Conservation (phyloP, 2,329 filamentous ascomycete species). For the Fusarium clavum region DNA sequence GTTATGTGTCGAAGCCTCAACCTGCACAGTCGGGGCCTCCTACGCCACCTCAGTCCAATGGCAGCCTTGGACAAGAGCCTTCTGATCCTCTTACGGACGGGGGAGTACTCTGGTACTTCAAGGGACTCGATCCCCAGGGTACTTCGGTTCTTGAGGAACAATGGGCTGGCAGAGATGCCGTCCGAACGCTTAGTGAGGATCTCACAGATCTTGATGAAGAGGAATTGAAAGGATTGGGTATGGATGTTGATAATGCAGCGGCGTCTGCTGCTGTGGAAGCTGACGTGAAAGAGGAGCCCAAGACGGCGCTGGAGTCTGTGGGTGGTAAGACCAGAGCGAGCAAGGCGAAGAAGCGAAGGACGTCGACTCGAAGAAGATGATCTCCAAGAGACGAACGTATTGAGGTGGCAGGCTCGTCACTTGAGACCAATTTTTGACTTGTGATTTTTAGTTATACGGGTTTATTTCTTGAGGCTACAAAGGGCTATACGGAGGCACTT, state of each 20-base stretch:
- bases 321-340: conserved; percentile 47
- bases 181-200: conserved; percentile 80
- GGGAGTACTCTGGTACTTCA: conserved; percentile 89
- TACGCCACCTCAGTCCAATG: conserved; percentile 75
- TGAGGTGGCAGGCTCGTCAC: conserved; percentile 24
- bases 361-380: conserved; percentile 52
- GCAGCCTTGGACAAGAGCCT: conserved; percentile 63
- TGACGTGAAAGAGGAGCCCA: conserved; percentile 39
- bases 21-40: conserved; percentile 61
- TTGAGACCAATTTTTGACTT: conserved; percentile 19
- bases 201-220: conserved; percentile 94
- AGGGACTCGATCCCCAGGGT: conserved; percentile 80
- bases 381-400: conserved; percentile 2
- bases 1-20: conserved; percentile 53
- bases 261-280: conserved; percentile 45
- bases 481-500: conserved; percentile 37
- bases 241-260: conserved; percentile 62
- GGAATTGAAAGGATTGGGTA: conserved; percentile 77
- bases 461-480: conserved; percentile 36
- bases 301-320: conserved; percentile 33
- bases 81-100: conserved; percentile 73
- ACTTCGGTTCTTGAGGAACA: conserved; percentile 83
- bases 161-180: conserved; percentile 72
- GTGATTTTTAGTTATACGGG: conserved; percentile 4
- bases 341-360: conserved; percentile 51